Evolutionary conservation across 108 stramenopile species (phyloP).

Genomic region (Cylindrotheca closterium): DNA sequence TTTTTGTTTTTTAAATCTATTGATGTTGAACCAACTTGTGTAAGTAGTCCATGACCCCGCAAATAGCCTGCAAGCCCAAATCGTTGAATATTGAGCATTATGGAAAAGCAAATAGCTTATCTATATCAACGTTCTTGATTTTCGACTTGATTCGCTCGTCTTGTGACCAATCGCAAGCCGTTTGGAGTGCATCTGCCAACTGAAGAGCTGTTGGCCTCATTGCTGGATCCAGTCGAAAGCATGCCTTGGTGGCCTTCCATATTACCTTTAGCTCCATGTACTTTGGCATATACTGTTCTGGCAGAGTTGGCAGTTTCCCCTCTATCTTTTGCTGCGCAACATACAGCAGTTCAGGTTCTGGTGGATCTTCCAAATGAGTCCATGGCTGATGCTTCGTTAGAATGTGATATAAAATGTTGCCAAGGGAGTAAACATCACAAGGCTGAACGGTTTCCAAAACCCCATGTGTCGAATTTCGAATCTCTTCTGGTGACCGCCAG

Average conservation of each 20-base stretch:
- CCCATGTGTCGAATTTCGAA: constrained; percentile 20
- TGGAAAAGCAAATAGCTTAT: constrained; percentile 7
- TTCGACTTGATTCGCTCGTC: not conserved
- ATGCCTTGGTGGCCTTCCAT: constrained; percentile 25
- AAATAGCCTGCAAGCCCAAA: no score
- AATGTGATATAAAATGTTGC: constrained; percentile 50
- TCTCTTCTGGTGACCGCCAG: constrained; percentile 60
- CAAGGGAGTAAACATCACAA: constrained; percentile 73
- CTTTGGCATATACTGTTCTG: constrained; percentile 3
- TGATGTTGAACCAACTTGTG: no score
- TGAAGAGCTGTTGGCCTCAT: constrained; percentile 38
- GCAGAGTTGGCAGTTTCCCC: constrained; percentile 21
- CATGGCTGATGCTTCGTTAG: constrained; percentile 56
- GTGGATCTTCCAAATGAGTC: constrained; percentile 32
- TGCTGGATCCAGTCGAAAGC: constrained; percentile 34
- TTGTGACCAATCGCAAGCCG: constrained; percentile 22
- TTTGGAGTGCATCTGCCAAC: constrained; percentile 16
- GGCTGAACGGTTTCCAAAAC: constrained; percentile 45
- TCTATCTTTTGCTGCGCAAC: constrained; percentile 12
- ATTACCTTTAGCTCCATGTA: constrained; percentile 23
- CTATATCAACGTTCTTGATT: not conserved
- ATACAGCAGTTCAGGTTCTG: constrained; percentile 8
- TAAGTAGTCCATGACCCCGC: no score
- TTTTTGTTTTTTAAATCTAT: no score
- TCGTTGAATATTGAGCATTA: no score